These are phyloP conservation scores for Gaultheria prostrata DNA, from an alignment of 148 eudicot genomes.

Conservation along the genomic window DNA sequence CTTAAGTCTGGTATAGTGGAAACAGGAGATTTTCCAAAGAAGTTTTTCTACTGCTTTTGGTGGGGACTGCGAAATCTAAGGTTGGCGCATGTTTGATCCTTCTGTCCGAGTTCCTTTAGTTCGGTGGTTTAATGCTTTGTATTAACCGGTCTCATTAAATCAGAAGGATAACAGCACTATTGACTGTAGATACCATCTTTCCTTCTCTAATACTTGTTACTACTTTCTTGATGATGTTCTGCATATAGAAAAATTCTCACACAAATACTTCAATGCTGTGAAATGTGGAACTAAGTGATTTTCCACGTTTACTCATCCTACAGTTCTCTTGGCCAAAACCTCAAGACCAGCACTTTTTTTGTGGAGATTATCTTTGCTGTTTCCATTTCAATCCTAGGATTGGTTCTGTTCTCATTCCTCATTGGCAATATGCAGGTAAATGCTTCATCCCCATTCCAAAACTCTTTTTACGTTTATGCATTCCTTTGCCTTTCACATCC, in stretches of 20 bases:
- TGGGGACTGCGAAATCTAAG: conserved; percentile 85
- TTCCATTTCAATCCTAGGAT: conserved; percentile 58
- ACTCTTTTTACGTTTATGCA: not conserved
- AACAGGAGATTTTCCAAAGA: conserved; percentile 42
- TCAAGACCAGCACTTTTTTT: conserved; percentile 56
- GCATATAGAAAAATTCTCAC: not conserved
- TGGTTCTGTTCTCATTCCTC: conserved; percentile 70
- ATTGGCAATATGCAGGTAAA: conserved; percentile 88
- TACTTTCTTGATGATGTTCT: not conserved
- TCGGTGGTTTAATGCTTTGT: not conserved
- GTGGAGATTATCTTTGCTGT: conserved; percentile 59
- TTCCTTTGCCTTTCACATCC: not conserved
- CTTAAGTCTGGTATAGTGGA: conserved; percentile 46
- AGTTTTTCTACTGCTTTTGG: conserved; percentile 81
- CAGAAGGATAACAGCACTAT: not conserved
- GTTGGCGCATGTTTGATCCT: conserved; percentile 30
- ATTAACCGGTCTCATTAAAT: not conserved
- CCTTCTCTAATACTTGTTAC: not conserved
- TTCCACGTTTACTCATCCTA: conserved; percentile 9
- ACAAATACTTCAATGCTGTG: not conserved
- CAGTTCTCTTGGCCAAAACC: conserved; percentile 83
- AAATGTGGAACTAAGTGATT: not conserved
- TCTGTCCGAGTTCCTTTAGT: not conserved
- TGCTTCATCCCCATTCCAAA: conserved; percentile 6
- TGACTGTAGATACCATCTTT: conserved; percentile 1